Evolutionary conservation across 2,329 filamentous ascomycete genomes (phyloP).

Genomic region (Colletotrichum trifolii): DNA sequence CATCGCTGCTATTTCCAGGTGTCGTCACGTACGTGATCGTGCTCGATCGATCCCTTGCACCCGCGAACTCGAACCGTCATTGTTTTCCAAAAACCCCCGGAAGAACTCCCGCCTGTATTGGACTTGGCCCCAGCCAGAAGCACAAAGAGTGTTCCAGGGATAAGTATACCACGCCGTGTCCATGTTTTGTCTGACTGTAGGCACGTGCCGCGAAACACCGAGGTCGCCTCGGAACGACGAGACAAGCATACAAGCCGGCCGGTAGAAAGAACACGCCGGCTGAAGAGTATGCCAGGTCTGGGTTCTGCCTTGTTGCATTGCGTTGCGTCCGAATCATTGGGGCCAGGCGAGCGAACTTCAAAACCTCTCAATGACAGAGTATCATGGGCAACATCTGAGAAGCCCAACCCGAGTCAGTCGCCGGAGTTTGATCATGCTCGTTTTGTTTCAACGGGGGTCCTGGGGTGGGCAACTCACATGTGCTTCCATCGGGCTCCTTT

Average conservation of each 20-base stretch:
- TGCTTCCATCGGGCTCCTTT: conserved; percentile 23
- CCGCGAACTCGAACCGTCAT: conserved; percentile 36
- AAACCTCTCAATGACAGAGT: conserved; percentile 33
- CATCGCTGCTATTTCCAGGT: conserved; percentile 36
- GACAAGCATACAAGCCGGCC: too few relatives aligned
- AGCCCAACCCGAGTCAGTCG: conserved; percentile 6
- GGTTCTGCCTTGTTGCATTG: conserved; percentile 16
- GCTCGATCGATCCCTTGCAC: conserved; percentile 36
- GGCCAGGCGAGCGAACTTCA: conserved; percentile 34
- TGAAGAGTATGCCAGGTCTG: neutral
- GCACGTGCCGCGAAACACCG: conserved; percentile 6
- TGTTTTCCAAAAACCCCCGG: neutral
- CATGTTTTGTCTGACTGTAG: neutral
- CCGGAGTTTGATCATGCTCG: neutral
- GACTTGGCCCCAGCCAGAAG: conserved; percentile 6
- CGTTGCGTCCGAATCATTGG: conserved; percentile 30
- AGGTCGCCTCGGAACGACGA: too few relatives aligned
- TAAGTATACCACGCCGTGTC: conserved; percentile 10
- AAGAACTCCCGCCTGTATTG: conserved; percentile 13
- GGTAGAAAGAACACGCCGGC: neutral
- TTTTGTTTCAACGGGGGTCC: neutral
- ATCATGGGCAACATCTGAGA: conserved; percentile 30
- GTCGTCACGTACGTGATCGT: conserved; percentile 38
- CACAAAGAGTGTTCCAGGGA: conserved; percentile 12
- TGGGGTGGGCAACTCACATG: conserved; percentile 12